phyloP scores from a whole-genome alignment of 768 basidiomycete genomes.

The Ramaria rubella region DNA sequence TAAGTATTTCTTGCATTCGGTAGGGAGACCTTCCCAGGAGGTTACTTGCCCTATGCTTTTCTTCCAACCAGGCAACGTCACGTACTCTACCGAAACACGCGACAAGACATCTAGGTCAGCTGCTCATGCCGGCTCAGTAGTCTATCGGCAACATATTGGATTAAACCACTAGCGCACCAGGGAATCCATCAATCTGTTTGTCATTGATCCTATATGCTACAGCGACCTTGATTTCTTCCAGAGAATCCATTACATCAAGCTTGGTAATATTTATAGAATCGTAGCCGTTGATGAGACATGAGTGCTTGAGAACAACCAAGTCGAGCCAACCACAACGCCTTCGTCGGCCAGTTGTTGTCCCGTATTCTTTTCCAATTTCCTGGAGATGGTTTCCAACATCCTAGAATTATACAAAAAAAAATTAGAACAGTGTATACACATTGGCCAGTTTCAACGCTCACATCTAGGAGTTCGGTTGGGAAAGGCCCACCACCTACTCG shows the following conservation, averaged over 20 bases:
- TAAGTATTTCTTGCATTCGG: constrained; percentile 80
- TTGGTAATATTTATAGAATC: constrained; percentile 92
- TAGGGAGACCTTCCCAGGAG: constrained; percentile 70
- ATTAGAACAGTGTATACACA: constrained; percentile 1
- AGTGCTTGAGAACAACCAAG: constrained; percentile 90
- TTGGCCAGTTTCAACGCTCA: constrained; percentile 27
- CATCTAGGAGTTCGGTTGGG: constrained; percentile 91
- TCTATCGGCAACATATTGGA: not conserved
- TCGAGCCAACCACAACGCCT: constrained; percentile 98
- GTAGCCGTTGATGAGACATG: constrained; percentile 92
- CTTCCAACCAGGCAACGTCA: constrained; percentile 90
- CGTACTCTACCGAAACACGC: constrained; percentile 78
- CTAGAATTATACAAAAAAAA: constrained; percentile 34
- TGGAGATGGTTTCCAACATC: constrained; percentile 81
- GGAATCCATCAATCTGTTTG: constrained; percentile 75
- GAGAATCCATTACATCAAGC: constrained; percentile 82
- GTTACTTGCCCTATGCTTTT: constrained; percentile 57
- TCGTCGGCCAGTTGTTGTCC: constrained; percentile 86
- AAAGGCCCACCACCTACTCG: constrained; percentile 98
- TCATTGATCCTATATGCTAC: constrained; percentile 75
- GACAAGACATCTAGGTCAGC: constrained; percentile 82
- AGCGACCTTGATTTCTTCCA: constrained; percentile 84
- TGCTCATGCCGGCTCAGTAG: constrained; percentile 20
- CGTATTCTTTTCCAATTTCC: constrained; percentile 89
- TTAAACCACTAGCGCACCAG: constrained; percentile 47